These are phyloP conservation scores for Orychophragmus violaceus DNA, from an alignment of 345 rosid genomes.

Conservation along the genomic window DNA sequence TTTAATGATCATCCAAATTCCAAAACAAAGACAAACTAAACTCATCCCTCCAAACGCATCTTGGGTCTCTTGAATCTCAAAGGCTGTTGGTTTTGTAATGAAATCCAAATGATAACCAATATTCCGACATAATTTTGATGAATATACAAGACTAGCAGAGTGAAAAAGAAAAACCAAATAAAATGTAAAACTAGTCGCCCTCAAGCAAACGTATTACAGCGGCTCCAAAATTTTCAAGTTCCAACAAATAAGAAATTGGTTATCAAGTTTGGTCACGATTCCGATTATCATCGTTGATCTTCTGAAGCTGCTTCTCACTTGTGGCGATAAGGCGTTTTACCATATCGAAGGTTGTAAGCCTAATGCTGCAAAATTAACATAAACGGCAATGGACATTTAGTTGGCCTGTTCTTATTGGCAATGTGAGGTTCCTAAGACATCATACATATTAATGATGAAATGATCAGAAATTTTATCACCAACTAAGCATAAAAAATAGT, in stretches of 20 bases:
- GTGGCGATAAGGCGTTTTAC: constrained; percentile 68
- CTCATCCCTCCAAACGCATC: background rate
- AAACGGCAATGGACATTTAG: background rate
- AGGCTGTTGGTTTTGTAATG: too few species aligned
- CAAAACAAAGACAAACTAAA: background rate
- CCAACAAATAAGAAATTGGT: background rate
- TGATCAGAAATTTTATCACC: background rate
- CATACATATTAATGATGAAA: background rate
- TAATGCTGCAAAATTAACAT: constrained; percentile 59
- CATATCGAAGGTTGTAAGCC: constrained; percentile 85
- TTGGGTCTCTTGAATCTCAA: too few species aligned
- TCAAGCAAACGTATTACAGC: background rate
- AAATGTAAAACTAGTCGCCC: background rate
- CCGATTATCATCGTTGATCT: constrained; percentile 59
- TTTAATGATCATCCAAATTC: constrained; percentile 2
- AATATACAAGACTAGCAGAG: background rate
- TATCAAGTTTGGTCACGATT: constrained; percentile 19
- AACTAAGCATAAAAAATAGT: background rate
- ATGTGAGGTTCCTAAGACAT: background rate
- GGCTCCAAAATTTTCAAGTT: constrained; percentile 8
- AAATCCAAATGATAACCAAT: background rate
- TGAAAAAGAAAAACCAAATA: background rate
- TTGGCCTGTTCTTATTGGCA: background rate
- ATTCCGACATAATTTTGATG: background rate
- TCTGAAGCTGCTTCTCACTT: constrained; percentile 75